A percentile compares a stretch with the other conserved stretches of the same genome.
Conservation (phyloP, 257 asterid species). For the Perilla frutescens region DNA sequence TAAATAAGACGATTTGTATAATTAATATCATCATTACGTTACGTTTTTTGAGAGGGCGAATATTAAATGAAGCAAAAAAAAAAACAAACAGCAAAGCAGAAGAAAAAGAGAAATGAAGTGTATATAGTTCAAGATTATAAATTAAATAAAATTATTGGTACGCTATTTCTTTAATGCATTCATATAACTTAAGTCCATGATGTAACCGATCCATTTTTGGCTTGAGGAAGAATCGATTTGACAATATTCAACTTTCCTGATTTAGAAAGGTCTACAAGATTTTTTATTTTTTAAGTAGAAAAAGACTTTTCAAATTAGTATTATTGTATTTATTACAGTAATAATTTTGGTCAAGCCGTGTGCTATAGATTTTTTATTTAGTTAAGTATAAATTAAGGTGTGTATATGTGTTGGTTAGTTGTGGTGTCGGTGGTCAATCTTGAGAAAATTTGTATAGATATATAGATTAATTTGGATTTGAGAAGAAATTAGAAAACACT, state of each 20-base stretch:
- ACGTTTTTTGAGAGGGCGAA: too few species aligned
- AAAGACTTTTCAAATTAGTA: neutral
- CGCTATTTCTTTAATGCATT: neutral
- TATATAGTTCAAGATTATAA: too few species aligned
- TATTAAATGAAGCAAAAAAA: too few species aligned
- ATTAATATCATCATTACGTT: neutral
- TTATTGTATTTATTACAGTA: neutral
- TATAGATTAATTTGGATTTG: neutral
- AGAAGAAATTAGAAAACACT: too few species aligned
- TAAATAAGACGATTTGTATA: neutral
- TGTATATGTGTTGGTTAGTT: neutral
- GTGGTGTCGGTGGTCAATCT: neutral
- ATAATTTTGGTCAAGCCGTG: neutral
- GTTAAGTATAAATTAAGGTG: neutral
- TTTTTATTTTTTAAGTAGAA: neutral
- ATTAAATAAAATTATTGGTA: neutral
- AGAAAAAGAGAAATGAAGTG: too few species aligned
- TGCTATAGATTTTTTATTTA: neutral
- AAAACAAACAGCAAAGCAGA: too few species aligned
- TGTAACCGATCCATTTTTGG: too few species aligned
- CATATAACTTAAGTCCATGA: neutral
- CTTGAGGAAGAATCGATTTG: neutral
- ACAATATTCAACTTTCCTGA: neutral
- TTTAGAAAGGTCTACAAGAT: neutral
- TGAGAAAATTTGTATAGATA: neutral